Evolutionary conservation across 768 basidiomycete species (phyloP).

Genomic region (Leccinum disarticulatum): DNA sequence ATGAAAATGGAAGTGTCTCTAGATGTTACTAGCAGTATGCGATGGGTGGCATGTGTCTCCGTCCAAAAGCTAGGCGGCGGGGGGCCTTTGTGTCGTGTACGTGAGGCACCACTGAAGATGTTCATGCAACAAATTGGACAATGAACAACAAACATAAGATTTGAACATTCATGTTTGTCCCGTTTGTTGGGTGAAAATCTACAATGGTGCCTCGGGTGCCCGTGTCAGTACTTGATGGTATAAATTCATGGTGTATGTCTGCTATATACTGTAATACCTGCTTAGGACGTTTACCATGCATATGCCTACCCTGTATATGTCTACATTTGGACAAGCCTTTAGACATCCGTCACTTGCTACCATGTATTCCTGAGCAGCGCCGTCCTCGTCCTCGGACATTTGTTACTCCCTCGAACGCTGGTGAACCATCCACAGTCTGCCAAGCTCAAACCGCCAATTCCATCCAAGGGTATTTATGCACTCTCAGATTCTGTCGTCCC

Average conservation of each 20-base stretch:
- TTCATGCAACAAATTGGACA: neutral
- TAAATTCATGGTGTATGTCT: no score
- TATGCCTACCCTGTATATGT: no score
- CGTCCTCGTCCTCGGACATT: conserved; percentile 51
- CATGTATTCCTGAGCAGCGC: conserved; percentile 22
- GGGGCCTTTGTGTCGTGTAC: neutral
- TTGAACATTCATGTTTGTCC: neutral
- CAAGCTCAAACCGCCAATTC: neutral
- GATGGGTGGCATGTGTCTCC: no score
- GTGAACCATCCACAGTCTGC: conserved; percentile 34
- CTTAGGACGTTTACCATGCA: no score
- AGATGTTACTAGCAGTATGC: no score
- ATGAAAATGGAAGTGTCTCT: neutral
- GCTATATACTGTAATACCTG: no score
- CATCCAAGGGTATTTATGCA: neutral
- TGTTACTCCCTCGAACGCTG: conserved; percentile 41
- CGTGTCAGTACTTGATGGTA: no score
- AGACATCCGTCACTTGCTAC: no score
- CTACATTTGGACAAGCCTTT: no score
- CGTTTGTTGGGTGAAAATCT: neutral
- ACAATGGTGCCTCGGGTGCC: neutral
- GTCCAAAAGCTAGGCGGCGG: no score
- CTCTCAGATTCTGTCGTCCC: neutral
- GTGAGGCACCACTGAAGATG: neutral
- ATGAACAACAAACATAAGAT: neutral